Evolutionary conservation across 495 filamentous ascomycete genomes (phyloP).

Genomic region (Talaromyces nanjingensis): DNA sequence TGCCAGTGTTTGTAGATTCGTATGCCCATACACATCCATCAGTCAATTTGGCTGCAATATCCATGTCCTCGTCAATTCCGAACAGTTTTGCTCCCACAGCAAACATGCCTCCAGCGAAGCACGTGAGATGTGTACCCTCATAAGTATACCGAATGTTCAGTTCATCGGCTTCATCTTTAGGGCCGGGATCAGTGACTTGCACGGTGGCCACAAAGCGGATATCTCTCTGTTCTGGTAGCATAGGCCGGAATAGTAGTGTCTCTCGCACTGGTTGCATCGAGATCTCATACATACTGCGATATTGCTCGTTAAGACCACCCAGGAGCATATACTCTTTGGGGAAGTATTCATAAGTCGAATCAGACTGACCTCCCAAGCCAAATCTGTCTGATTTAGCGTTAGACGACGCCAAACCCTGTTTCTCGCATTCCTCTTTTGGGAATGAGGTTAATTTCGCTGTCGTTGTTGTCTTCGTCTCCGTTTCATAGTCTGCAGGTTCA

Average conservation of each 20-base stretch:
- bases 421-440: slow-evolving; percentile 36
- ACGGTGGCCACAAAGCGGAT: slow-evolving; percentile 67
- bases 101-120: slow-evolving; percentile 93
- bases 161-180: slow-evolving; percentile 16
- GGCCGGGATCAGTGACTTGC: slow-evolving; percentile 26
- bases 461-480: not conserved
- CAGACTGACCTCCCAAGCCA: slow-evolving; percentile 74
- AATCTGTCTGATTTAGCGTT: slow-evolving; percentile 37
- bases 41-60: slow-evolving; percentile 73
- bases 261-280: slow-evolving; percentile 64
- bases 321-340: slow-evolving; percentile 73
- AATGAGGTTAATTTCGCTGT: not conserved
- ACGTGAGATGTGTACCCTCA: slow-evolving; percentile 73
- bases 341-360: slow-evolving; percentile 93
- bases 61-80: slow-evolving; percentile 66
- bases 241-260: slow-evolving; percentile 76
- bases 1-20: slow-evolving; percentile 67
- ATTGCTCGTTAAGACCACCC: slow-evolving; percentile 75
- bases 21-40: slow-evolving; percentile 97
- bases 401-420: slow-evolving; percentile 42
- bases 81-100: slow-evolving; percentile 87
- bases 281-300: slow-evolving; percentile 72
- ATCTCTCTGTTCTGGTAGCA: slow-evolving; percentile 66
- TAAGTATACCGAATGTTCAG: slow-evolving; percentile 36
- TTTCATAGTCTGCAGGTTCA: slow-evolving; percentile 21